Percentiles rank a stretch among this genome's conserved stretches.
Conservation (phyloP, 1,284 basidiomycete genomes). For the Ganoderma multipileum region DNA sequence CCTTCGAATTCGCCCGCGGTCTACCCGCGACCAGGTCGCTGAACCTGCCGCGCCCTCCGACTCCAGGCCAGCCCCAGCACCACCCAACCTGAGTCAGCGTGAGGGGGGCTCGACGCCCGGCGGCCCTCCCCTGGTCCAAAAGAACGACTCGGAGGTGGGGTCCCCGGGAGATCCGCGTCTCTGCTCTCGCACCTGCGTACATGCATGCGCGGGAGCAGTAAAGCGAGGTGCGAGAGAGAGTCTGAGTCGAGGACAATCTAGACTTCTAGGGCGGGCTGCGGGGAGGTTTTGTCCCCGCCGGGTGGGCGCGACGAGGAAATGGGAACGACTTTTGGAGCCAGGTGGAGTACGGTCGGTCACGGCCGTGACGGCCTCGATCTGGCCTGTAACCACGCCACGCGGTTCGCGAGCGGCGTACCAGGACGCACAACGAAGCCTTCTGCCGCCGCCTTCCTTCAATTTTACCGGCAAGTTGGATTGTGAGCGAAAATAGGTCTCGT, state of each 20-base stretch:
- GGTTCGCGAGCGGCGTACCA: background rate
- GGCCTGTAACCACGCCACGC: background rate
- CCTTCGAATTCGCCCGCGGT: constrained; percentile 7
- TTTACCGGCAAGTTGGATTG: background rate
- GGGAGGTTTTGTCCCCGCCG: background rate
- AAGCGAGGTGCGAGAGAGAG: too few relatives aligned
- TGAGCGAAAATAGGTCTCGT: background rate
- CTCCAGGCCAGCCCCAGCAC: background rate
- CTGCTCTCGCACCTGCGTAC: background rate
- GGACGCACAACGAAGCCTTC: background rate
- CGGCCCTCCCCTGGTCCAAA: background rate
- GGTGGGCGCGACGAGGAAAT: background rate
- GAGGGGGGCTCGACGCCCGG: background rate
- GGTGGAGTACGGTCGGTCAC: background rate
- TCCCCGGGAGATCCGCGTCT: background rate
- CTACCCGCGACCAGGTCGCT: constrained; percentile 2
- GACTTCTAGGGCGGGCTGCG: background rate
- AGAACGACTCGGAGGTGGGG: background rate
- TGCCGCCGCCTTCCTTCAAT: background rate
- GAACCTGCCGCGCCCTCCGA: background rate
- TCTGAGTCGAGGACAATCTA: background rate
- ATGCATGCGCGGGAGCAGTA: background rate
- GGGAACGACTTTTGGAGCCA: background rate
- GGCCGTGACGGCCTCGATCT: background rate
- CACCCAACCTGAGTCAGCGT: background rate